phyloP scores from a whole-genome alignment of 192 early-diverging fungal species.

The Coemansia sp. region DNA sequence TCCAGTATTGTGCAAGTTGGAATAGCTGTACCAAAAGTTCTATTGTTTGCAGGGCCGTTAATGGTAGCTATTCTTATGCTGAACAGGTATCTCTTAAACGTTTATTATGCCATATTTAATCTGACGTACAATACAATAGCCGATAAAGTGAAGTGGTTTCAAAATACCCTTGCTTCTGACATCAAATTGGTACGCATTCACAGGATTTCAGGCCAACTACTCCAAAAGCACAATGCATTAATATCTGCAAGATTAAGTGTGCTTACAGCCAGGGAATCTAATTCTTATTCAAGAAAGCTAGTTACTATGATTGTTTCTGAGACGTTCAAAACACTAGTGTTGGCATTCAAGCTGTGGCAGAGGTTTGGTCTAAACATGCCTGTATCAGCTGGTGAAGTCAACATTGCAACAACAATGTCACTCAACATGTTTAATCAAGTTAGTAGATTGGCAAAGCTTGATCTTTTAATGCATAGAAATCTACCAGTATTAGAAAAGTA shows the following conservation, averaged over 20 bases:
- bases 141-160: too few species aligned
- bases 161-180: too few species aligned
- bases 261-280: background rate
- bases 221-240: background rate
- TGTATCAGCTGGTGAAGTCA: slow-evolving; percentile 10
- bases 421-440: background rate
- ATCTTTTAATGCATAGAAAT: background rate
- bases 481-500: background rate
- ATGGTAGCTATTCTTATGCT: background rate
- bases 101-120: too few species aligned
- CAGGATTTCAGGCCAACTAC: background rate
- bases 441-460: background rate
- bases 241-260: background rate
- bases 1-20: background rate
- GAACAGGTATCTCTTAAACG: background rate
- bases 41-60: background rate
- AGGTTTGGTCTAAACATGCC: background rate
- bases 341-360: slow-evolving; percentile 12
- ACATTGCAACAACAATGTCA: slow-evolving; percentile 1
- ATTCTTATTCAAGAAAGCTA: background rate
- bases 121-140: too few species aligned
- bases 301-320: background rate
- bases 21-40: background rate
- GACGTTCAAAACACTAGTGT: background rate
- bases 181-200: background rate